Evolutionary conservation across 2,329 filamentous ascomycete genomes (phyloP).

Genomic region (Monilinia polystroma): DNA sequence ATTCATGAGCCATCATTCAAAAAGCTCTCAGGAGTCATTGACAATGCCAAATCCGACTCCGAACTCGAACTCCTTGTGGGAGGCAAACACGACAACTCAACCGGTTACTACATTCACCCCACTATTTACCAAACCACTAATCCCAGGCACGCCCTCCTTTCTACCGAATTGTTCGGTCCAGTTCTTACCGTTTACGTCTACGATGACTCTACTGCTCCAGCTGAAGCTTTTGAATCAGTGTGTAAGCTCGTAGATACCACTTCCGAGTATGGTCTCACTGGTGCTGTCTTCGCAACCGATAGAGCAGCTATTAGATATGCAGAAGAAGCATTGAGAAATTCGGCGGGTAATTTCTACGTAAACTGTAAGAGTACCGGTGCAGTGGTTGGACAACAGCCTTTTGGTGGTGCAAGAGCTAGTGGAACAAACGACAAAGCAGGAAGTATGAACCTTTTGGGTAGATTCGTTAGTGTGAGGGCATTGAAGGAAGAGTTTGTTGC

Average conservation of each 20-base stretch:
- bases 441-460: slow-evolving; percentile 59
- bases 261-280: slow-evolving; percentile 75
- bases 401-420: slow-evolving; percentile 65
- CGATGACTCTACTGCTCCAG: slow-evolving; percentile 58
- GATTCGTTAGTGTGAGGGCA: slow-evolving; percentile 65
- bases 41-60: slow-evolving; percentile 72
- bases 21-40: slow-evolving; percentile 74
- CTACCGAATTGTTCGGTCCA: slow-evolving; percentile 79
- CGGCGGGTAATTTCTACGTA: slow-evolving; percentile 81
- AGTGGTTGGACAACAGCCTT: slow-evolving; percentile 71
- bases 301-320: slow-evolving; percentile 63
- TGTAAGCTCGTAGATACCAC: slow-evolving; percentile 68
- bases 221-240: slow-evolving; percentile 55
- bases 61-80: slow-evolving; percentile 72
- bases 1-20: slow-evolving; percentile 81
- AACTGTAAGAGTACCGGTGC: slow-evolving; percentile 79
- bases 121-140: slow-evolving; percentile 77
- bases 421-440: slow-evolving; percentile 75
- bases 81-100: slow-evolving; percentile 72
- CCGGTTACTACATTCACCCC: slow-evolving; percentile 81
- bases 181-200: slow-evolving; percentile 74
- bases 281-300: slow-evolving; percentile 71
- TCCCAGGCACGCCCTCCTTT: slow-evolving; percentile 71
- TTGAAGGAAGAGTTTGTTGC: slow-evolving; percentile 74
- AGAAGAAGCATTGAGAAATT: slow-evolving; percentile 68